Percentiles rank a stretch among this genome's conserved stretches.
These are phyloP conservation scores for Verticillium tricorpus DNA, from an alignment of 2,329 filamentous ascomycete species.

Conservation along the genomic window DNA sequence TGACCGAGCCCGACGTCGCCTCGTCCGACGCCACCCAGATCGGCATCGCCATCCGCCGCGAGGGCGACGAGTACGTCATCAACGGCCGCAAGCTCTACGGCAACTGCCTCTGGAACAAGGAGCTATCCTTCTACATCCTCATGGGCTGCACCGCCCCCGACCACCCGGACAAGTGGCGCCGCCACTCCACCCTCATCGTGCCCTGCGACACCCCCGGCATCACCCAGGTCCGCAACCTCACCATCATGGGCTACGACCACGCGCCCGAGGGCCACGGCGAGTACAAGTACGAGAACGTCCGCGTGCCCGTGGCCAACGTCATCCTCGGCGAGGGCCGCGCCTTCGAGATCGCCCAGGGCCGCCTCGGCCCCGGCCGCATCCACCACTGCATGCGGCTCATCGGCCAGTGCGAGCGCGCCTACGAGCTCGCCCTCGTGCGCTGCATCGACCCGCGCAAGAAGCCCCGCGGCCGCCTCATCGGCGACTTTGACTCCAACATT, in stretches of 20 bases:
- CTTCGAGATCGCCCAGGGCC: slow-evolving; percentile 97
- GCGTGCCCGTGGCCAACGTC: slow-evolving; percentile 76
- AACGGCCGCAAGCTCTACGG: slow-evolving; percentile 58
- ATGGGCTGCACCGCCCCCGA: slow-evolving; percentile 86
- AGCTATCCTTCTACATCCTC: slow-evolving; percentile 76
- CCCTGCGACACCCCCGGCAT: slow-evolving; percentile 79
- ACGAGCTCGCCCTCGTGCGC: slow-evolving; percentile 91
- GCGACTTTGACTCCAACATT: slow-evolving; percentile 87
- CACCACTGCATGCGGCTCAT: slow-evolving; percentile 97
- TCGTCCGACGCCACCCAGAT: slow-evolving; percentile 93
- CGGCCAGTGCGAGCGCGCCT: slow-evolving; percentile 80
- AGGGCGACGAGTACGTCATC: slow-evolving; percentile 84
- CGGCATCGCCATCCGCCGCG: slow-evolving; percentile 72
- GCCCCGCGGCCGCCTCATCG: slow-evolving; percentile 81
- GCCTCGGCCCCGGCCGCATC: slow-evolving; percentile 90
- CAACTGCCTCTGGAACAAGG: slow-evolving; percentile 13
- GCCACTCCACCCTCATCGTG: slow-evolving; percentile 90
- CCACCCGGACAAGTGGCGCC: slow-evolving; percentile 74
- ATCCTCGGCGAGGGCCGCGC: slow-evolving; percentile 92
- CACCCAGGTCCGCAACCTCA: slow-evolving; percentile 86
- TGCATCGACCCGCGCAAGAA: slow-evolving; percentile 89
- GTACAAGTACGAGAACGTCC: slow-evolving; percentile 82
- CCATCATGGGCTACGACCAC: slow-evolving; percentile 93
- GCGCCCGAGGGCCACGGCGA: slow-evolving; percentile 96
- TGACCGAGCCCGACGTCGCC: slow-evolving; percentile 88